phyloP scores from a whole-genome alignment of 345 rosid genomes.

The Gossypioides kirkii region DNA sequence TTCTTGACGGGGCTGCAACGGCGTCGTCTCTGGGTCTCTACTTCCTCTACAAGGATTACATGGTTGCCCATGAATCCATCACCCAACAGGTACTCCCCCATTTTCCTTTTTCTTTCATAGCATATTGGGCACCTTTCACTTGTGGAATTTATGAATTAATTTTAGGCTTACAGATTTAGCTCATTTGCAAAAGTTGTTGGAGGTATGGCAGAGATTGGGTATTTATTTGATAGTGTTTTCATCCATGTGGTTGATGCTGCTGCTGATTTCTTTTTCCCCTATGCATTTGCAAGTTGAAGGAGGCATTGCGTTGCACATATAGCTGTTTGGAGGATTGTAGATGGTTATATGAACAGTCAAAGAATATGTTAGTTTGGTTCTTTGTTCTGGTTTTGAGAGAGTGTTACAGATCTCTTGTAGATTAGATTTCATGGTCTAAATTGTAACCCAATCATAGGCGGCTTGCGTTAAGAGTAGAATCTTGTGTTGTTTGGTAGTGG shows the following conservation, averaged over 20 bases:
- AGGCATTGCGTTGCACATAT: neutral
- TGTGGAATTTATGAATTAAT: neutral
- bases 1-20: conserved; percentile 84
- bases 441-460: neutral
- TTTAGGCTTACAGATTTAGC: neutral
- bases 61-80: conserved; percentile 70
- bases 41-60: conserved; percentile 80
- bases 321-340: neutral
- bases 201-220: neutral
- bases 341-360: neutral
- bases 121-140: neutral
- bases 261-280: neutral
- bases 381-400: neutral
- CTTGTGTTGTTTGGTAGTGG: neutral
- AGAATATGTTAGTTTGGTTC: neutral
- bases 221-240: neutral
- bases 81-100: conserved; percentile 57
- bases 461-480: neutral
- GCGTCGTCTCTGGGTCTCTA: conserved; percentile 72
- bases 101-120: neutral
- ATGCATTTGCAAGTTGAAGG: neutral
- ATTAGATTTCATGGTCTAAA: neutral
- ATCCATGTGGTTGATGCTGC: neutral
- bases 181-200: neutral
- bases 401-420: neutral